Percentiles rank a stretch among this genome's conserved stretches.
Evolutionary conservation across 768 basidiomycete genomes (phyloP).

Genomic region (Leccinellum albellum): DNA sequence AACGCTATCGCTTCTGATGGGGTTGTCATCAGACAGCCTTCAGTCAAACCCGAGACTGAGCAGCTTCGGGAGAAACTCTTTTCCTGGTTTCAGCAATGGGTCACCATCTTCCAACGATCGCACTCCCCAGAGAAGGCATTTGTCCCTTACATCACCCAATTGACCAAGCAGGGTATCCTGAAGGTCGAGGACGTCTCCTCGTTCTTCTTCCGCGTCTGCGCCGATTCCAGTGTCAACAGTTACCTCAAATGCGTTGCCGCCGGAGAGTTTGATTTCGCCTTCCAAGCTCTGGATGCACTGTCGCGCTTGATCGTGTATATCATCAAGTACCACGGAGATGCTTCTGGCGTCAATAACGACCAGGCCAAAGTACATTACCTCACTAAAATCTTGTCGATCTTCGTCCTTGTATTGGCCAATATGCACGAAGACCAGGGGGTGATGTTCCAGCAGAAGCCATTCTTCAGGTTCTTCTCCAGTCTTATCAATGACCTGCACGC

Average conservation of each 20-base stretch:
- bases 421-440: conserved; percentile 91
- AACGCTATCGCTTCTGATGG: conserved; percentile 36
- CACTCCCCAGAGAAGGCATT: conserved; percentile 91
- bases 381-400: conserved; percentile 95
- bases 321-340: conserved; percentile 99
- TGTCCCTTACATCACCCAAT: conserved; percentile 92
- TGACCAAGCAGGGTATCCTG: conserved; percentile 94
- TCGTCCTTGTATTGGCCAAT: conserved; percentile 92
- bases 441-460: conserved; percentile 93
- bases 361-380: conserved; percentile 95
- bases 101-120: conserved; percentile 87
- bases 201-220: conserved; percentile 97
- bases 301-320: conserved; percentile 94
- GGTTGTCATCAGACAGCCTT: conserved; percentile 40
- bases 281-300: conserved; percentile 93
- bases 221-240: conserved; percentile 87
- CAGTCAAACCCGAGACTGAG: conserved; percentile 67
- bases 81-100: conserved; percentile 93
- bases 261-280: conserved; percentile 72
- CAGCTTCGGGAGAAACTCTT: conserved; percentile 72
- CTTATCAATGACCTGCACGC: conserved; percentile 87
- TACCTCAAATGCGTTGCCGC: conserved; percentile 74
- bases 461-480: conserved; percentile 97
- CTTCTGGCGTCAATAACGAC: conserved; percentile 86
- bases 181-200: conserved; percentile 95